phyloP scores from a whole-genome alignment of 2,329 filamentous ascomycete species.

The Diaporthe australafricana region DNA sequence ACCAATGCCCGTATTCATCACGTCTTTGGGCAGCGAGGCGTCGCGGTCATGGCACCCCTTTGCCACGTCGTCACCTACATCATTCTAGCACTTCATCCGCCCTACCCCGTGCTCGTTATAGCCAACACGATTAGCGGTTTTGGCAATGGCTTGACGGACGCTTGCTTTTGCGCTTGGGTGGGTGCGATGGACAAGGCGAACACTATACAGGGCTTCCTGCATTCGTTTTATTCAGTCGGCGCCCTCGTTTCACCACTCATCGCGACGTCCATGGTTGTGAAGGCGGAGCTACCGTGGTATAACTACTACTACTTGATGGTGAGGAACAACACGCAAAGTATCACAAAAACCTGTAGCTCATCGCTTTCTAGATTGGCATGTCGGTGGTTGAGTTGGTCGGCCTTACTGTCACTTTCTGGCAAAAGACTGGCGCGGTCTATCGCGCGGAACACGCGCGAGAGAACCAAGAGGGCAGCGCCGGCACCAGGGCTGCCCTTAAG shows the following conservation, averaged over 20 bases:
- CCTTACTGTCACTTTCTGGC: slow-evolving; percentile 71
- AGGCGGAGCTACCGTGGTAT: slow-evolving; percentile 73
- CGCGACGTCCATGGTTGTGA: slow-evolving; percentile 79
- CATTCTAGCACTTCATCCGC: slow-evolving; percentile 74
- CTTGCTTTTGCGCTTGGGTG: slow-evolving; percentile 69
- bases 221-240: slow-evolving; percentile 78
- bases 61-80: slow-evolving; percentile 75
- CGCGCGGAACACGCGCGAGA: slow-evolving; percentile 9
- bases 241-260: slow-evolving; percentile 77
- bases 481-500: slow-evolving; percentile 56
- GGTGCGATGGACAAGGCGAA: slow-evolving; percentile 81
- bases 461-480: slow-evolving; percentile 54
- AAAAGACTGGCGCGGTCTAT: slow-evolving; percentile 42
- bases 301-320: slow-evolving; percentile 80
- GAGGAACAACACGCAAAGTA: not conserved
- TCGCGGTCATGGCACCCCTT: slow-evolving; percentile 73
- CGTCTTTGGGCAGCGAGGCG: slow-evolving; percentile 75
- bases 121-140: slow-evolving; percentile 75
- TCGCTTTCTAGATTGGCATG: slow-evolving; percentile 55
- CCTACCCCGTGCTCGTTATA: slow-evolving; percentile 74
- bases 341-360: not conserved
- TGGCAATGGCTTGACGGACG: slow-evolving; percentile 76
- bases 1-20: slow-evolving; percentile 75
- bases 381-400: slow-evolving; percentile 66
- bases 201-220: slow-evolving; percentile 78